Evolutionary conservation across 768 basidiomycete species (phyloP).

Genomic region (Pulveroboletus sp.): DNA sequence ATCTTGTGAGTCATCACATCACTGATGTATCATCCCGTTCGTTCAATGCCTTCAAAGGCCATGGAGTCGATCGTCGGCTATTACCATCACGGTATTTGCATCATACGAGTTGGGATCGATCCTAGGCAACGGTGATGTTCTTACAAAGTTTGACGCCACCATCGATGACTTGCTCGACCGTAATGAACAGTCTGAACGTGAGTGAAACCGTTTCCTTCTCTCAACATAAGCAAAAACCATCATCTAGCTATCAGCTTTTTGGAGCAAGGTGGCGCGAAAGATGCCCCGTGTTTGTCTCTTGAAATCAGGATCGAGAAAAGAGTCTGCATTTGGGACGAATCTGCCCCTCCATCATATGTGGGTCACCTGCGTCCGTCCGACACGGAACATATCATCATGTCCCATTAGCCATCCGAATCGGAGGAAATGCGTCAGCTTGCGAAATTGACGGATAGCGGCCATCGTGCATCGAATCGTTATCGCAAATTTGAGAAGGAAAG

Average conservation of each 20-base stretch:
- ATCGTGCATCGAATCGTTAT: no score
- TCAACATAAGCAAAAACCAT: no score
- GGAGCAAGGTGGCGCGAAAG: not conserved
- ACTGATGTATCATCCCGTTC: not conserved
- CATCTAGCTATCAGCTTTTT: not conserved
- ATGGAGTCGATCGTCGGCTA: not conserved
- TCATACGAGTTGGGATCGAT: slow-evolving; percentile 3
- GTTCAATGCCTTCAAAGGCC: not conserved
- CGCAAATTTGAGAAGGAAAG: no score
- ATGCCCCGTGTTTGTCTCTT: not conserved
- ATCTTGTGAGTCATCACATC: not conserved
- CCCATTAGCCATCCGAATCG: not conserved
- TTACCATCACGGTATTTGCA: not conserved
- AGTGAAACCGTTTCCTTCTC: not conserved
- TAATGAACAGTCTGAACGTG: not conserved
- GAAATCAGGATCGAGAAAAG: not conserved
- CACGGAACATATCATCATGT: not conserved
- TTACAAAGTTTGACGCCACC: not conserved
- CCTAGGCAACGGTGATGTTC: slow-evolving; percentile 3
- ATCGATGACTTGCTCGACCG: not conserved
- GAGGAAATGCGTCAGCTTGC: not conserved
- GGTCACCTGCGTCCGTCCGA: not conserved
- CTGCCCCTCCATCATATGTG: not conserved
- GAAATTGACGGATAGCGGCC: no score
- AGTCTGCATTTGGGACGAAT: not conserved